Conservation (phyloP, 495 filamentous ascomycete genomes). For the Aspergillus coremiiformis region DNA sequence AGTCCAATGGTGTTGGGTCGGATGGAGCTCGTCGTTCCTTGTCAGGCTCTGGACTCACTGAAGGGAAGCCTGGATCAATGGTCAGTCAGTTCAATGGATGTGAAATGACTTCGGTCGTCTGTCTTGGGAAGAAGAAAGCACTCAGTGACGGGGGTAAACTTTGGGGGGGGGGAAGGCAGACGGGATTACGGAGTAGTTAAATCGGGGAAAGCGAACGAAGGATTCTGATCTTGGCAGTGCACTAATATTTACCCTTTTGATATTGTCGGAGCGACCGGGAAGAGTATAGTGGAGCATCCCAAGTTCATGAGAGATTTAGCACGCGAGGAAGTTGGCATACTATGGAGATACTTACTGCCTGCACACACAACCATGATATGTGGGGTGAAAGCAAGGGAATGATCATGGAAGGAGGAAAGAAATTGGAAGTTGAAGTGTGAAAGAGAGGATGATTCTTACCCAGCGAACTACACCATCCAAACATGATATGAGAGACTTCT, state of each 20-base stretch:
- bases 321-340: background rate
- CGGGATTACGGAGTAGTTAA: no score
- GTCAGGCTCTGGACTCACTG: slow-evolving; percentile 32
- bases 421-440: background rate
- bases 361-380: no score
- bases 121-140: background rate
- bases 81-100: background rate
- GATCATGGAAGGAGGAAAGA: no score
- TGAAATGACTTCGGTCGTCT: background rate
- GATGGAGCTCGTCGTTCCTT: slow-evolving; percentile 40
- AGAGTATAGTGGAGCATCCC: background rate
- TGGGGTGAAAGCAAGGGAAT: no score
- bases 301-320: background rate
- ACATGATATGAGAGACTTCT: slow-evolving; percentile 26
- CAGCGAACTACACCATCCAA: slow-evolving; percentile 33
- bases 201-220: no score
- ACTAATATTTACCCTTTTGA: background rate
- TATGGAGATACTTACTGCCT: no score
- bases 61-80: slow-evolving; percentile 23
- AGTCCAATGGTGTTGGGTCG: slow-evolving; percentile 41
- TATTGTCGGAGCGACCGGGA: background rate
- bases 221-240: no score
- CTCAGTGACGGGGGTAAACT: no score
- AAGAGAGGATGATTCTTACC: slow-evolving; percentile 19
- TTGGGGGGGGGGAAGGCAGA: no score